These are phyloP conservation scores for Neocucurbitaria cava DNA, from an alignment of 2,329 filamentous ascomycete species.

Conservation along the genomic window DNA sequence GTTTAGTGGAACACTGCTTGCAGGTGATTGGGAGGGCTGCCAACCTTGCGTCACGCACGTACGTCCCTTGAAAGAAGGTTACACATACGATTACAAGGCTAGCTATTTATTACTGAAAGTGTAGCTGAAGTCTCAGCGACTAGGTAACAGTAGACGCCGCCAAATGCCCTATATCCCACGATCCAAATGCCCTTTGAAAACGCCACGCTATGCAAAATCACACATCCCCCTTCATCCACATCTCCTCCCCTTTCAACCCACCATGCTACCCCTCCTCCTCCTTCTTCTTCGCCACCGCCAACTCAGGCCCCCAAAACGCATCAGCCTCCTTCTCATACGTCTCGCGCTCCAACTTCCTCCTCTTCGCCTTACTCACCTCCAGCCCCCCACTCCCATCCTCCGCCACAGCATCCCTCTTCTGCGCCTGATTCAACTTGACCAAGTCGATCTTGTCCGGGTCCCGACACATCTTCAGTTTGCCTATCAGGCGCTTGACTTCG, in stretches of 20 bases:
- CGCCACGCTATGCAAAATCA: constrained; percentile 16
- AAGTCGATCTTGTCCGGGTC: constrained; percentile 78
- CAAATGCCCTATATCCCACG: not conserved
- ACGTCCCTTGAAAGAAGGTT: too few relatives aligned
- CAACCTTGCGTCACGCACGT: too few relatives aligned
- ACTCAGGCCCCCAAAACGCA: constrained; percentile 54
- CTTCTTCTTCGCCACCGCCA: constrained; percentile 31
- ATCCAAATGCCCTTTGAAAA: not conserved
- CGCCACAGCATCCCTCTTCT: constrained; percentile 55
- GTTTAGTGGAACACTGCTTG: too few relatives aligned
- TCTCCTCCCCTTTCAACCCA: not conserved
- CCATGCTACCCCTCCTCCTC: constrained; percentile 13
- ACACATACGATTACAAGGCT: too few relatives aligned
- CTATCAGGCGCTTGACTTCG: constrained; percentile 59
- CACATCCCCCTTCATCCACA: not conserved
- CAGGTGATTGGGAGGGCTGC: too few relatives aligned
- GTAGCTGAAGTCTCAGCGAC: too few relatives aligned
- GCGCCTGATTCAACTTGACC: constrained; percentile 70
- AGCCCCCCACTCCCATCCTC: constrained; percentile 43
- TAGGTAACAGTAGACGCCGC: not conserved
- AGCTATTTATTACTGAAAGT: too few relatives aligned
- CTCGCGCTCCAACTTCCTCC: constrained; percentile 54
- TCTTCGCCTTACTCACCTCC: constrained; percentile 53
- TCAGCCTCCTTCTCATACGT: constrained; percentile 53
- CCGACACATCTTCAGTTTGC: constrained; percentile 74